Conservation (phyloP, 768 basidiomycete species). For the Mycena pura region DNA sequence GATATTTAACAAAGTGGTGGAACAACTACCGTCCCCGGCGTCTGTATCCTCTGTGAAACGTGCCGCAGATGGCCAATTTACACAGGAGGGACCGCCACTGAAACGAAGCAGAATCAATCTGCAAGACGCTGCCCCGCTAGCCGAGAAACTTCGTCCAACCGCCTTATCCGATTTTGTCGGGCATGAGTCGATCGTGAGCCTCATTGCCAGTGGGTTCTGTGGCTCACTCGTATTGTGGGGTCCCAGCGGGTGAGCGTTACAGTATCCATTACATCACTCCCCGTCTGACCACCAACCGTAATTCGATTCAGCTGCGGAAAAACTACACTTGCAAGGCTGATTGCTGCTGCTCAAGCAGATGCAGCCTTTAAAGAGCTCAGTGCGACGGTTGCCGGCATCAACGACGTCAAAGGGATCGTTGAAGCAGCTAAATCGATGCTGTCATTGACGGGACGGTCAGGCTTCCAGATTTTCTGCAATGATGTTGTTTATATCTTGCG, state of each 20-base stretch:
- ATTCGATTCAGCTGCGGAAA: constrained; percentile 75
- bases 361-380: constrained; percentile 78
- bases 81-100: constrained; percentile 16
- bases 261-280: background rate
- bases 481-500: background rate
- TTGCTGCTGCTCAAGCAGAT: constrained; percentile 67
- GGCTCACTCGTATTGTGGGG: constrained; percentile 79
- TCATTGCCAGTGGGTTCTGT: constrained; percentile 55
- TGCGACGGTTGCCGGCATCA: constrained; percentile 72
- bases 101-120: constrained; percentile 35
- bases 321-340: constrained; percentile 76
- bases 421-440: constrained; percentile 77
- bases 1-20: constrained; percentile 33
- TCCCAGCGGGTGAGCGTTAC: constrained; percentile 62
- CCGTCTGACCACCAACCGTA: background rate
- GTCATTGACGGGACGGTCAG: constrained; percentile 67
- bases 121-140: constrained; percentile 58
- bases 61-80: constrained; percentile 1
- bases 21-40: constrained; percentile 12
- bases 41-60: constrained; percentile 10
- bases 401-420: constrained; percentile 74
- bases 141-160: constrained; percentile 75
- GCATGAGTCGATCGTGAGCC: constrained; percentile 45
- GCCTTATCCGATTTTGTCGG: constrained; percentile 73
- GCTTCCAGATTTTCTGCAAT: background rate